A percentile compares a stretch with the other conserved stretches of the same genome.
phyloP scores from a whole-genome alignment of 164 flowering plant genomes.

The Sedum album region DNA sequence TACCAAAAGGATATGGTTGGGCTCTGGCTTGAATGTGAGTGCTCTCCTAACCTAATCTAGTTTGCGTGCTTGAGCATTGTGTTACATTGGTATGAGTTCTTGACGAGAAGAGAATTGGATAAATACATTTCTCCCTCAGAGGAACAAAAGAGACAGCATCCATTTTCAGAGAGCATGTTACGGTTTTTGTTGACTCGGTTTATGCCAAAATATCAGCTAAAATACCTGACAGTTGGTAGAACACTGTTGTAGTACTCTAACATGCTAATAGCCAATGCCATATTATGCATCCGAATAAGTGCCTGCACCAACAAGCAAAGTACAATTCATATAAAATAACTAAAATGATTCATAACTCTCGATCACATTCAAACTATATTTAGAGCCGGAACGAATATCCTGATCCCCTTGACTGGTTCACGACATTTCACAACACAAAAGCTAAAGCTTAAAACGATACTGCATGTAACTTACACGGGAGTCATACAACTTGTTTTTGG shows the following conservation, averaged over 20 bases:
- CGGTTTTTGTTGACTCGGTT: not conserved
- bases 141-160: conserved; percentile 6
- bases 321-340: not conserved
- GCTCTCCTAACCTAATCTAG: conserved; percentile 74
- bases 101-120: conserved; percentile 97
- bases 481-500: no score
- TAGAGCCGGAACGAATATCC: no score
- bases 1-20: conserved; percentile 95
- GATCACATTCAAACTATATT: no score
- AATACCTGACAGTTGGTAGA: conserved; percentile 81
- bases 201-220: not conserved
- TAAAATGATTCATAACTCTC: no score
- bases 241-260: conserved; percentile 68
- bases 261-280: conserved; percentile 68
- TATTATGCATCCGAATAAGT: conserved; percentile 93
- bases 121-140: conserved; percentile 93
- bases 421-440: no score
- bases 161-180: not conserved
- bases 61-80: conserved; percentile 54
- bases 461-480: no score
- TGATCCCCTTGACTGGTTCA: no score
- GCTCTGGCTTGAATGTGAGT: conserved; percentile 27
- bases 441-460: no score
- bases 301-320: conserved; percentile 40
- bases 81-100: conserved; percentile 85